Conservation (phyloP, 345 rosid genomes). For the Brassica cretica region DNA sequence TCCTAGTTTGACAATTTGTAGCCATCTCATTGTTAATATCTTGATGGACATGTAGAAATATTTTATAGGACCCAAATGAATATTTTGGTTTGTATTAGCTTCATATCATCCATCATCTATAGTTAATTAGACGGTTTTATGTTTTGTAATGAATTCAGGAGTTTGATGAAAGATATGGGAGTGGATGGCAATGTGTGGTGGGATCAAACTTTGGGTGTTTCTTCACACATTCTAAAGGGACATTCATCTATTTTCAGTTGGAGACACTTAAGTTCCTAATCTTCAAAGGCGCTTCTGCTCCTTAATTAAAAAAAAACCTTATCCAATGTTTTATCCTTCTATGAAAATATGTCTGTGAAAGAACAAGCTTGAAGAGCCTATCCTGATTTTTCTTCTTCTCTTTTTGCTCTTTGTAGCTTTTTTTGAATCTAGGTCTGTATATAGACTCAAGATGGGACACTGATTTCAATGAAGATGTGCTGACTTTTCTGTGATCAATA, state of each 20-base stretch:
- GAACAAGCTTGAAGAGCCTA: neutral
- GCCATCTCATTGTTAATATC: neutral
- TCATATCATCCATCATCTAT: neutral
- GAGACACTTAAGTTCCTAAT: slow-evolving; percentile 69
- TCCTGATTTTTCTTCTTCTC: neutral
- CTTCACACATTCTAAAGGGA: slow-evolving; percentile 73
- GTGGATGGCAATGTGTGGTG: slow-evolving; percentile 85
- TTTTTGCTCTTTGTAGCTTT: neutral
- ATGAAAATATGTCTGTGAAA: neutral
- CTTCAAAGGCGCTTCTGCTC: slow-evolving; percentile 66
- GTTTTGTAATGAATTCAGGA: slow-evolving; percentile 42
- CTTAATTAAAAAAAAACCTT: slow-evolving; percentile 13
- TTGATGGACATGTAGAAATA: neutral
- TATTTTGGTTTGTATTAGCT: neutral
- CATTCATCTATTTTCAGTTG: slow-evolving; percentile 68
- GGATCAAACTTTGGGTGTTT: slow-evolving; percentile 78
- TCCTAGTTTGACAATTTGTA: neutral
- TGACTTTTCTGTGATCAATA: slow-evolving; percentile 21
- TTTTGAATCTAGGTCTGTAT: slow-evolving; percentile 25
- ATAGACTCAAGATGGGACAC: slow-evolving; percentile 19
- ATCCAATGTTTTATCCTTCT: neutral
- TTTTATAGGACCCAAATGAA: neutral
- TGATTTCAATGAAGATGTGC: neutral
- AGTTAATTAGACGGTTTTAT: neutral
- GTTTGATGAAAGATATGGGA: slow-evolving; percentile 62